phyloP scores from a whole-genome alignment of 352 stramenopile species.

The Aphanomyces cochlioides region DNA sequence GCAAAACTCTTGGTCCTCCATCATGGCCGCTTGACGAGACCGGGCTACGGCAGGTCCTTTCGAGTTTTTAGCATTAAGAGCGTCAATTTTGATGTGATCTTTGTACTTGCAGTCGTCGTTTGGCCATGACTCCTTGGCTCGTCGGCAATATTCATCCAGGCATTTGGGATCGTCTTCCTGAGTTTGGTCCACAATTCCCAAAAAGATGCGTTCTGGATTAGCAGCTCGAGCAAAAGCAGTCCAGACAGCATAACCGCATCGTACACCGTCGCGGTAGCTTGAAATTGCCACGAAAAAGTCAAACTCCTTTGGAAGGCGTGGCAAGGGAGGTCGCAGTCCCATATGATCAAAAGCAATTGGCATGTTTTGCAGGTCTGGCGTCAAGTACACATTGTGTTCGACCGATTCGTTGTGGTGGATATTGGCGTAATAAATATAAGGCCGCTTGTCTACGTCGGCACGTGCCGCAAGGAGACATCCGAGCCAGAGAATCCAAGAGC shows the following conservation, averaged over 20 bases:
- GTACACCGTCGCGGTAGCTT: constrained; percentile 17
- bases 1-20: constrained; percentile 28
- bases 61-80: background rate
- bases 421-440: background rate
- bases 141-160: constrained; percentile 27
- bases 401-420: background rate
- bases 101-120: constrained; percentile 26
- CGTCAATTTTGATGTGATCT: constrained; percentile 16
- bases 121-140: background rate
- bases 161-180: constrained; percentile 6
- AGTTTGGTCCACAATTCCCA: constrained; percentile 27
- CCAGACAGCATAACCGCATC: constrained; percentile 18
- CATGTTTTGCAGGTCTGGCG: background rate
- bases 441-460: background rate
- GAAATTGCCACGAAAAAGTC: constrained; percentile 17
- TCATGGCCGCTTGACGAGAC: background rate
- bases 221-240: constrained; percentile 14
- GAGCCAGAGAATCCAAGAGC: background rate
- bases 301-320: background rate
- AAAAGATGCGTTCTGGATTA: constrained; percentile 19
- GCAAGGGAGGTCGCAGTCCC: background rate
- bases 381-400: background rate
- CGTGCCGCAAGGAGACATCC: background rate
- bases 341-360: background rate
- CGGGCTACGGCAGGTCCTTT: constrained; percentile 19